Evolutionary conservation across 352 stramenopile genomes (phyloP).

Genomic region (Pythium coloratum): DNA sequence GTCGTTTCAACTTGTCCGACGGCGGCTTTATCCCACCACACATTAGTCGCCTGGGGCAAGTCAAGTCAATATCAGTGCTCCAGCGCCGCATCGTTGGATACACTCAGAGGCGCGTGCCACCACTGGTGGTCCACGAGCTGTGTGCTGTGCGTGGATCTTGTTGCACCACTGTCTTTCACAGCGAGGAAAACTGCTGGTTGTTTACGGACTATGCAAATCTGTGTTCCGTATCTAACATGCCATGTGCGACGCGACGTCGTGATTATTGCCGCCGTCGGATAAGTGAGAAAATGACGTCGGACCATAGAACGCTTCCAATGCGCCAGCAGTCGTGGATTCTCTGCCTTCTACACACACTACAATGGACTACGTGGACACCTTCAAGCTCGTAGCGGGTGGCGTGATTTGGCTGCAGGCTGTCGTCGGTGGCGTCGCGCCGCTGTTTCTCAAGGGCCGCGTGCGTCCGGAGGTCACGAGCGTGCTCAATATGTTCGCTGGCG

Average conservation of each 20-base stretch:
- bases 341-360: background rate
- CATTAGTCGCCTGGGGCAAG: no score
- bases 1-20: no score
- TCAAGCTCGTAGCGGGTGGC: constrained; percentile 62
- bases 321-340: background rate
- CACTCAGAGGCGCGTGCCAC: no score
- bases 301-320: background rate
- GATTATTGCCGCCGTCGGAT: background rate
- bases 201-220: background rate
- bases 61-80: no score
- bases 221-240: background rate
- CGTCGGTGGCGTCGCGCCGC: constrained; percentile 48
- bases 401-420: constrained; percentile 65
- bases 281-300: background rate
- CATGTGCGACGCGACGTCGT: background rate
- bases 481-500: constrained; percentile 81
- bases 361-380: constrained; percentile 51
- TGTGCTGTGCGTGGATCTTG: no score
- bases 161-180: no score
- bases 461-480: constrained; percentile 44
- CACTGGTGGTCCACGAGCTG: no score
- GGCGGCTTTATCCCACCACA: no score
- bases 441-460: constrained; percentile 45
- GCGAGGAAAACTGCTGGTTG: background rate
- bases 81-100: no score